These are phyloP conservation scores for Xylariaceae sp. DNA, from an alignment of 2,329 filamentous ascomycete genomes.

Conservation along the genomic window DNA sequence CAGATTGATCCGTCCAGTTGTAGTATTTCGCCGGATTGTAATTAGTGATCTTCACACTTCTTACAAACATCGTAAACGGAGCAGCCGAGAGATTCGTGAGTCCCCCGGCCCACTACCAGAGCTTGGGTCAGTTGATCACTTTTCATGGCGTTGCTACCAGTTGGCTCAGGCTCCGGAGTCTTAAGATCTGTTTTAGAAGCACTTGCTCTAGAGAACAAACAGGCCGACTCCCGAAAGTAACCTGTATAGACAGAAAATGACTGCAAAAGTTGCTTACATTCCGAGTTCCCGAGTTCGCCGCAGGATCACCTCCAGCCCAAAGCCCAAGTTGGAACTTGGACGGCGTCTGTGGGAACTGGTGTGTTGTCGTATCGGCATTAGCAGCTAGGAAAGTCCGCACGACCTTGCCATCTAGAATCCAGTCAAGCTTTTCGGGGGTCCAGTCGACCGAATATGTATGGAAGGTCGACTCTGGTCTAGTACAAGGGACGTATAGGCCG, in stretches of 20 bases:
- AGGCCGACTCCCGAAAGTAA: too few species aligned
- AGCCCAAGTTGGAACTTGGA: conserved; percentile 20
- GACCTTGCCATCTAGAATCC: conserved; percentile 20
- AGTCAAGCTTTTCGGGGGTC: conserved; percentile 14
- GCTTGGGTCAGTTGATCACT: too few species aligned
- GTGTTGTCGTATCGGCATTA: conserved; percentile 9
- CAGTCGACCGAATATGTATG: conserved; percentile 24
- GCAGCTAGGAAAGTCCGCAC: conserved; percentile 13
- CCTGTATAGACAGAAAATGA: too few species aligned
- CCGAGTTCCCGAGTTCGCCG: conserved; percentile 11
- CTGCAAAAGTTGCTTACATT: background rate
- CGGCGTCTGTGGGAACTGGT: conserved; percentile 20
- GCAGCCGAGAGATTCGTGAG: conserved; percentile 15
- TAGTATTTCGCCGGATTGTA: conserved; percentile 21
- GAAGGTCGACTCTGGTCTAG: conserved; percentile 15
- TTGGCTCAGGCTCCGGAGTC: too few species aligned
- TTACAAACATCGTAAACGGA: conserved; percentile 19
- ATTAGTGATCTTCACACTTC: conserved; percentile 19
- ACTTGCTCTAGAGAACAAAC: too few species aligned
- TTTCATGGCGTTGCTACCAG: too few species aligned
- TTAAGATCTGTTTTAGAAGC: too few species aligned
- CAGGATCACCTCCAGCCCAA: conserved; percentile 21
- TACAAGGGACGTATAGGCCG: conserved; percentile 8
- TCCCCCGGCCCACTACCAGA: conserved; percentile 15
- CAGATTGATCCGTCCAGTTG: conserved; percentile 20